Base-by-base conservation (phyloP, 164 flowering plant genomes). In the Chimonanthus salicifolius region DNA sequence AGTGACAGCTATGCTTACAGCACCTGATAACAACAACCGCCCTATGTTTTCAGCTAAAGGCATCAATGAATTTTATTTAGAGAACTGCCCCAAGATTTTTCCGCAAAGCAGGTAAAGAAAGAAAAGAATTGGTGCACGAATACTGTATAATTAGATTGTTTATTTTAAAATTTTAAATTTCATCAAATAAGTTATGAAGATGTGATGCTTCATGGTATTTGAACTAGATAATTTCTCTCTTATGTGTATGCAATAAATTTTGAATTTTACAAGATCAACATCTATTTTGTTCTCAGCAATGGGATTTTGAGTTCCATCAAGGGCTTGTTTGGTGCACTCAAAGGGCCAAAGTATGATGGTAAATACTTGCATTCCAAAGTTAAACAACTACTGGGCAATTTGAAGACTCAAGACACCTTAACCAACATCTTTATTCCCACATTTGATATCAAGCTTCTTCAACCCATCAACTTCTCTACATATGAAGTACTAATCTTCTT, bases 11-110 rank as follows among this genome's bases (percentile, higher is more conserved):
- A 85, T 85, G 86, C 64, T 83, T 48, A 65, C 84, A 1, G 80
- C 82, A 49, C 86, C 87, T 1, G 72, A 80, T 65, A 66, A 75
- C 7, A 58, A 82, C 18, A 75, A 82, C 9, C 83, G 84, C 43
- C 87, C 87, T 0, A 73, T 85, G 9, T 85, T 65, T 67, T 78
- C 85, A 18, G 87, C 87, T 10, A 83, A 80, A 69, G 86, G 83
- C 45, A 80, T 85, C 60, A 67, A 58, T 3, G 65, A 69, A 21
- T 83, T 85, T 71, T 83, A 83, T 21, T 66, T 83, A 0, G 66
- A 78, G 62, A 63, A 83, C 44, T 21, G 80, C 60, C 86, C 84
- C 18, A 74, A 72, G 9, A 85, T 85, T 2, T 85, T 85, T 54
- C 87, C 84, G 4, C 83, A 78, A 60, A 54, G 20, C 5, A 16